phyloP scores from a whole-genome alignment of 148 eudicot species.

The Dianthus caryophyllus region DNA sequence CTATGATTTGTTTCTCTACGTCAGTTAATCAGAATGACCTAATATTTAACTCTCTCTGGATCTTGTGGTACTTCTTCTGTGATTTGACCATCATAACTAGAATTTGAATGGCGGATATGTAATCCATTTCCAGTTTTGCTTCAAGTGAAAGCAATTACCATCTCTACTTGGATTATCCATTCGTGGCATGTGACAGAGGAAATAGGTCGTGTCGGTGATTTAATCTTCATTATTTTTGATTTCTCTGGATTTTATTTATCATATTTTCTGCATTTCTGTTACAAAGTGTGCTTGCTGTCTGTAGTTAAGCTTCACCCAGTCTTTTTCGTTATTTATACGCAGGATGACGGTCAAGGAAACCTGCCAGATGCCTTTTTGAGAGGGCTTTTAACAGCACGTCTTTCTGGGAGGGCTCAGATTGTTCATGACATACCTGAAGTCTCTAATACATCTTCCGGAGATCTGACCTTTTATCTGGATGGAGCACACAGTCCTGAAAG shows the following conservation, averaged over 20 bases:
- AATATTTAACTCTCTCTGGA: background rate
- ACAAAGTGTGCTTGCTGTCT: background rate
- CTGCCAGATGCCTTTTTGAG: conserved; percentile 66
- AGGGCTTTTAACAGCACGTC: conserved; percentile 77
- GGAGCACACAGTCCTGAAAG: conserved; percentile 95
- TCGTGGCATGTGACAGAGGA: background rate
- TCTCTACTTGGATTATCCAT: background rate
- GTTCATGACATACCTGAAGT: conserved; percentile 39
- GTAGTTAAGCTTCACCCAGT: conserved; percentile 3
- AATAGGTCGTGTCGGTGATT: background rate
- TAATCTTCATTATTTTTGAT: background rate
- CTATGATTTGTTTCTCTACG: background rate
- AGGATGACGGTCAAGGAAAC: conserved; percentile 38
- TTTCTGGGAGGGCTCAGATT: conserved; percentile 80
- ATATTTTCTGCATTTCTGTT: background rate
- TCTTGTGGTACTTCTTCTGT: background rate
- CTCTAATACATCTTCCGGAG: conserved; percentile 39
- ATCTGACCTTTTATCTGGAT: conserved; percentile 66
- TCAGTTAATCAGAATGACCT: background rate
- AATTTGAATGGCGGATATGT: conserved; percentile 1
- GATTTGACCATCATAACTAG: background rate
- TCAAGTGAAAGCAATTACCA: background rate
- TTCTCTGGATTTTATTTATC: background rate
- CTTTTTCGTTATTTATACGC: conserved; percentile 16
- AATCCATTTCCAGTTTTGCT: background rate